Evolutionary conservation across 176 grass and related monocot species (phyloP).

Genomic region (Aegilops speltoides): DNA sequence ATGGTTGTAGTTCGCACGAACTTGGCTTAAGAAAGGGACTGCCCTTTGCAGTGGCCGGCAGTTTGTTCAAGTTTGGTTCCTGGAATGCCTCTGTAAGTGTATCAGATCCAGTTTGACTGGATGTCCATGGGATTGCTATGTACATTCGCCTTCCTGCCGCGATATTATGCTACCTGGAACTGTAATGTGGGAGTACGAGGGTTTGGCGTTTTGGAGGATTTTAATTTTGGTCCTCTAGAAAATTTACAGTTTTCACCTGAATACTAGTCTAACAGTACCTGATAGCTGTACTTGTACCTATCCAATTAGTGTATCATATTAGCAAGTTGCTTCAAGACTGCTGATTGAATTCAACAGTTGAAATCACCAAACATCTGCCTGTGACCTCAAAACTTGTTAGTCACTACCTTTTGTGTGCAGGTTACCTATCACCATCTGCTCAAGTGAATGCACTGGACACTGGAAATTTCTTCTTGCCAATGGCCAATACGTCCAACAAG

Average conservation of each 20-base stretch:
- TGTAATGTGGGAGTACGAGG: background rate
- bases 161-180: background rate
- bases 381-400: background rate
- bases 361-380: background rate
- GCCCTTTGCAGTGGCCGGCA: background rate
- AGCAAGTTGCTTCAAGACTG: background rate
- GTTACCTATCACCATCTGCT: background rate
- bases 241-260: background rate
- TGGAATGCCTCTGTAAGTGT: background rate
- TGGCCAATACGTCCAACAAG: background rate
- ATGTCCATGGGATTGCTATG: background rate
- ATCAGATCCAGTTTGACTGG: background rate
- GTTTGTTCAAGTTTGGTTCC: background rate
- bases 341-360: background rate
- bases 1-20: no score
- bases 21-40: background rate
- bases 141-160: background rate
- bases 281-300: background rate
- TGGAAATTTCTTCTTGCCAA: background rate
- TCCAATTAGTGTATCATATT: background rate
- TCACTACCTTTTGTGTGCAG: background rate
- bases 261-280: background rate
- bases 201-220: background rate
- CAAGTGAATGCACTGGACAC: background rate
- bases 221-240: background rate